Evolutionary conservation across 331 rosid genomes (phyloP), one percentile per base, ranked within the genome.

Genomic region (Telfairia occidentalis): DNA sequence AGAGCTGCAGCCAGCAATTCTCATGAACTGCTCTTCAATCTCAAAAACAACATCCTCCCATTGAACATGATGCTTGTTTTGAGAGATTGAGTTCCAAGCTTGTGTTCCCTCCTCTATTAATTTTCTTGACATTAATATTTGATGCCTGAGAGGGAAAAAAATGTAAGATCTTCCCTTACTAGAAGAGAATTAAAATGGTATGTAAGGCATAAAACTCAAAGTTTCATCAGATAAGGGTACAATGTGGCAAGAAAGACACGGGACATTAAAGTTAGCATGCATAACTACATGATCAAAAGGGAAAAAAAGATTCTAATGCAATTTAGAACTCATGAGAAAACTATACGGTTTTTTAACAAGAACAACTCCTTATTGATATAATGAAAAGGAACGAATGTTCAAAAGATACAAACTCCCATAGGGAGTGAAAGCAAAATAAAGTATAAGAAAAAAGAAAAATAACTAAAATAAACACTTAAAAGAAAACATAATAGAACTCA

Each of bases 21-120:
- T 91, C 92, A 81, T 83, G 86, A 94, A 91, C 48, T 83, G 83
- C 80, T 84, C 96, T 85, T 88, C 91, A 83, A 94, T 88, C 78
- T 87, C 92, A 53, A 81, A 90, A 38, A 81, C 84, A 32, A 82
- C 87, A 52, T 77, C 83, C 82, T 84, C 92, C 98, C 98, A 94
- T 34, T 34, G 91, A 85, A 90, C 84, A 65, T 78, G 84, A 57
- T 82, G 53, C 76, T 84, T 88, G 76, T 86, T 88, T 80, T 82
- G 96, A 58, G 97, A 86, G 79, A 94, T 81, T 24, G 54, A 81
- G 73, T 85, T 88, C 98, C 98, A 94, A 77, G 82, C 89, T 80
- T 85, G 86, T 49, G 81, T 89, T 83, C 98, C 98, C 66, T 90
- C 96, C 77, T 86, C 92, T 26, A 91, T 79, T 81, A 94, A 81